These are phyloP conservation scores for Elongisporangium undulatum DNA, from an alignment of 352 stramenopile genomes.

Conservation along the genomic window DNA sequence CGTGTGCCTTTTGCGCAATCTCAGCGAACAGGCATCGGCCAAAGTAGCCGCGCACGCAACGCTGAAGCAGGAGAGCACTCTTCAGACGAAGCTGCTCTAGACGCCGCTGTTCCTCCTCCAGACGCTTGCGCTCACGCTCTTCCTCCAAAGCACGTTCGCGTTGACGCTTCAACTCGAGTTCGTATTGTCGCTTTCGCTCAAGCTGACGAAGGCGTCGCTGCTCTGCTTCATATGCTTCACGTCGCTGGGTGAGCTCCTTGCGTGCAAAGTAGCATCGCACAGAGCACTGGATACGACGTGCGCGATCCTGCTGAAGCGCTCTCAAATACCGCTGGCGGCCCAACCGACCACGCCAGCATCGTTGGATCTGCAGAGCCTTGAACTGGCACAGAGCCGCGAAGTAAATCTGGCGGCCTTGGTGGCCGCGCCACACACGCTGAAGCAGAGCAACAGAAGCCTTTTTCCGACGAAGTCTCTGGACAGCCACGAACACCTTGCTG, in stretches of 20 bases:
- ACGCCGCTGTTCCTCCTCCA: slow-evolving; percentile 1
- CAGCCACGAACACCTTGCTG: slow-evolving; percentile 37
- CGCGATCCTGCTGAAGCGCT: slow-evolving; percentile 30
- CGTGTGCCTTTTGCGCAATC: slow-evolving; percentile 22
- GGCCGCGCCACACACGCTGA: slow-evolving; percentile 32
- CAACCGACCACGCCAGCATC: slow-evolving; percentile 30
- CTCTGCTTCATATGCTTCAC: slow-evolving; percentile 21
- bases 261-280: slow-evolving; percentile 32
- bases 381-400: slow-evolving; percentile 22
- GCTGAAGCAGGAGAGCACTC: slow-evolving; percentile 48
- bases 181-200: slow-evolving; percentile 24
- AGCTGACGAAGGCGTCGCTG: slow-evolving; percentile 18
- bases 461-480: background rate
- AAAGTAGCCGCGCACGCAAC: slow-evolving; percentile 43
- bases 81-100: slow-evolving; percentile 25
- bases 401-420: slow-evolving; percentile 19
- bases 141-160: slow-evolving; percentile 26
- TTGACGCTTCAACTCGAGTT: slow-evolving; percentile 17
- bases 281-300: slow-evolving; percentile 45
- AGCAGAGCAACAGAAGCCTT: slow-evolving; percentile 11
- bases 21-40: slow-evolving; percentile 30
- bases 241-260: slow-evolving; percentile 21
- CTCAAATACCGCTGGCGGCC: slow-evolving; percentile 30
- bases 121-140: slow-evolving; percentile 23
- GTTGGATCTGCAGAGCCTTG: slow-evolving; percentile 41